Evolutionary conservation across 768 basidiomycete genomes (phyloP), one percentile per base, ranked within the genome.

Genomic region (Lanmaoa pseudosensibilis): DNA sequence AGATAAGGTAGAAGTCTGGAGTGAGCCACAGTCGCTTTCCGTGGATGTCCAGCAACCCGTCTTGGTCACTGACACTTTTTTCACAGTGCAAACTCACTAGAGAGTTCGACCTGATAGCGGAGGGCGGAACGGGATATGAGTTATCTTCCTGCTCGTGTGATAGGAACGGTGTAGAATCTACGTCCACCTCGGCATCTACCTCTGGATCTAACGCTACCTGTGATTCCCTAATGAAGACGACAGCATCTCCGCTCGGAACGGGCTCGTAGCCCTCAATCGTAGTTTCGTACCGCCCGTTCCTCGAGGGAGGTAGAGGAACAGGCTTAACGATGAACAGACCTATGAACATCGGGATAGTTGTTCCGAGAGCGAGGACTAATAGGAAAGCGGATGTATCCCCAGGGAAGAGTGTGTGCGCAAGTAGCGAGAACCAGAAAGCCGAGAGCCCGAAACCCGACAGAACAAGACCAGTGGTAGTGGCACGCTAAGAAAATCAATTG

Each of bases 371-470:
- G 6, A 97, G 82, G 5, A 92, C 72, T 0, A 88, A 77, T 2
- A 98, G 73, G 64, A 96, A 88, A 1, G 84, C 80, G 1, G 87
- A 88, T 0, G 89, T 90, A 63, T 94, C 80, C 0, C 90, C 92
- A 0, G 89, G 85, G 64, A 85, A 95, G 40, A 86, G 69, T 0
- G 81, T 65, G 54, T 87, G 86, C 0, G 92, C 85, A 37, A 95
- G 73, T 1, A 85, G 80, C 15, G 91, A 90, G 73, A 95, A 97
- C 59, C 90, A 77, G 77, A 96, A 96, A 0, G 94, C 94, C 1
- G 92, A 94, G 16, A 98, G 82, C 0, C 94, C 94, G 60, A 92
- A 94, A 33, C 92, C 94, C 1, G 92, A 91, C 19, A 94, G 72
- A 34, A 94, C 92, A 10, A 92, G 68, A 2, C 88, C 87, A 0